phyloP scores from a whole-genome alignment of 2,329 filamentous ascomycete species.

The Colletotrichum sp. region DNA sequence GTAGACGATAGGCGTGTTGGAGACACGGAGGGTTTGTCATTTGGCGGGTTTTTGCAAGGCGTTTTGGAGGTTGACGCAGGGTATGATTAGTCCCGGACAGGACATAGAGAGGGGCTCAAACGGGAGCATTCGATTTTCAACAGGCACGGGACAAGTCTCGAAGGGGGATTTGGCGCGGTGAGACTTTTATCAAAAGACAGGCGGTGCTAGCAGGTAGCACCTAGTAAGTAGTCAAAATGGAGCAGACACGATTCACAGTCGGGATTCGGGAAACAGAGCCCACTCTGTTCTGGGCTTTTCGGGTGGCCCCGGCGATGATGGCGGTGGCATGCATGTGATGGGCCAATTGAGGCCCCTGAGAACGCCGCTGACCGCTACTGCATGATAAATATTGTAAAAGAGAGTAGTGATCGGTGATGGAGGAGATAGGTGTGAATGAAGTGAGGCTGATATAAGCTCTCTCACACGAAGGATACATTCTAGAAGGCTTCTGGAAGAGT shows the following conservation, averaged over 20 bases:
- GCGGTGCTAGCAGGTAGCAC: not conserved
- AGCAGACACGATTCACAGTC: not conserved
- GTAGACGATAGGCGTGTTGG: not conserved
- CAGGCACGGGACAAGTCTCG: not conserved
- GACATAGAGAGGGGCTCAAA: conserved; percentile 9
- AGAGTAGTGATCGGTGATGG: not conserved
- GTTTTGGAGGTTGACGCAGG: not conserved
- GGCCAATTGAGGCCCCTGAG: not conserved
- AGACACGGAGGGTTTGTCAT: not conserved
- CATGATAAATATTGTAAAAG: not conserved
- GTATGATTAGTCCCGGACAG: not conserved
- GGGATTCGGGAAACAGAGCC: not conserved
- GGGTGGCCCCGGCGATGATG: not conserved
- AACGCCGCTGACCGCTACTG: not conserved
- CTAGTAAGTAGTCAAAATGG: not conserved
- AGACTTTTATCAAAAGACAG: not conserved
- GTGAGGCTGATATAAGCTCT: not conserved
- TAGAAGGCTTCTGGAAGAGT: not conserved
- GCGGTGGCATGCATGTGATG: not conserved
- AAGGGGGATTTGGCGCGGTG: not conserved
- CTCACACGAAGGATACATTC: not conserved
- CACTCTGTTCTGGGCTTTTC: not conserved
- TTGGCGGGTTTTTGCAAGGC: not conserved
- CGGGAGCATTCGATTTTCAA: not conserved
- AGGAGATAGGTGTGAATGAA: not conserved